Base-by-base conservation (phyloP, 371 early-diverging fungal species). In the Apophysomyces elegans region DNA sequence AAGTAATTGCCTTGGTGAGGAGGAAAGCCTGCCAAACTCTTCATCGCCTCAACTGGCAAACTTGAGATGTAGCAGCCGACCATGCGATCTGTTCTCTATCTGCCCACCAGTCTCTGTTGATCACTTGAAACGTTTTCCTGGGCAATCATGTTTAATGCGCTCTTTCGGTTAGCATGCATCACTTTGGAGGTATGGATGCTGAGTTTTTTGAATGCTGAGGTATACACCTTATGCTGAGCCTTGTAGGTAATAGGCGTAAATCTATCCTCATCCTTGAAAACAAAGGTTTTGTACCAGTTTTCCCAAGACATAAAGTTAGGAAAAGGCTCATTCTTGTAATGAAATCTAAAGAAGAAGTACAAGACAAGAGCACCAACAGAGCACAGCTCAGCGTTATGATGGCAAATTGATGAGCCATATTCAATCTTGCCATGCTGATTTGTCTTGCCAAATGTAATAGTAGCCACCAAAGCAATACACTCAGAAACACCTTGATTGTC, bases 71-170 rank as follows among this genome's bases (percentile, higher is more conserved):
- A 61, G 18, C 61, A 66, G 1, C 66, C 66, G 0, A 66, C 56
- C 56, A 61, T 66, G 9, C 61, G 41, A 36, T 66, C 66, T 8
- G 57, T 61, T 1, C 61, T 62, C 66, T 58, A 66, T 43, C 61
- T 41, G 1, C 61, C 66, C 13, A 56, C 66, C n/a, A 2, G 54
- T 13, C 57, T 16, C 35, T 66, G 45, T 12, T 66, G 61, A 11
- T 61, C 66, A 9, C 43, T 18, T 7, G 61, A 43, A 7, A 61
- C 57, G 21, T 36, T 36, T 9, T 66, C 57, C 16, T 66, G 61
- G 11, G 43, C 57, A 56, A 66, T 43, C 45, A 66, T 61, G 37
- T 66, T 66, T 16, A 66, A 6, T 0, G 61, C 56, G 12, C 57
- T 61, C 35, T 66, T 66, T 8, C 61, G 32, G 32, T 61, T 66